These are phyloP conservation scores for Isoetes taiwanensis DNA, from an alignment of 75 land plant species.

Conservation along the genomic window DNA sequence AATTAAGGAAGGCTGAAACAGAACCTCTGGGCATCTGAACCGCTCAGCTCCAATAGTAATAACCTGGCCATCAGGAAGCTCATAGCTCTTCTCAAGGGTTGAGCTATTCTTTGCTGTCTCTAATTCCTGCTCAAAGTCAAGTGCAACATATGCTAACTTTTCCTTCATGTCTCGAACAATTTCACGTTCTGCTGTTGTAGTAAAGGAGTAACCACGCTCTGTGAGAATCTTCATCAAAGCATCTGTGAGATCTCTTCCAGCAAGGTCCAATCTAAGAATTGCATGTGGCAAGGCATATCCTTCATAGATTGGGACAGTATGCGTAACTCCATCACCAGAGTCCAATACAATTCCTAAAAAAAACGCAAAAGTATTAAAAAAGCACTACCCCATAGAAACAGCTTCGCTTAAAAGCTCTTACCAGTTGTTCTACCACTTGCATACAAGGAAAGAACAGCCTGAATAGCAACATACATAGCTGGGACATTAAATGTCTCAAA, in stretches of 20 bases:
- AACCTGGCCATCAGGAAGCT: constrained; percentile 54
- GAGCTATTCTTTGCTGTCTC: constrained; percentile 43
- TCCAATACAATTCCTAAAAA: constrained; percentile 30
- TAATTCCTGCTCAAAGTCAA: constrained; percentile 53
- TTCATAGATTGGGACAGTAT: constrained; percentile 43
- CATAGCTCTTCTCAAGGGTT: constrained; percentile 49
- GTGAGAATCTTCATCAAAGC: constrained; percentile 59
- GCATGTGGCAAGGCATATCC: constrained; percentile 55
- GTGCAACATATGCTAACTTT: constrained; percentile 53
- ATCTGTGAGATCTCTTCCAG: constrained; percentile 61
- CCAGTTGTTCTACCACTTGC: constrained; percentile 39
- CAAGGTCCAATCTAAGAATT: constrained; percentile 44
- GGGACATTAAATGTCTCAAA: constrained; percentile 53
- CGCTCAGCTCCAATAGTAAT: constrained; percentile 54
- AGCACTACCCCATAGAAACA: background rate
- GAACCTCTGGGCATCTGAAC: constrained; percentile 52
- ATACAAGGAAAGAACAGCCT: constrained; percentile 33
- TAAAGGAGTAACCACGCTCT: constrained; percentile 58
- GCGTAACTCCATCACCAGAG: constrained; percentile 42
- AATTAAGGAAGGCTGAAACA: constrained; percentile 55
- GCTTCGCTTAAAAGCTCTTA: constrained; percentile 3
- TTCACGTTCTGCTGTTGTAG: constrained; percentile 66
- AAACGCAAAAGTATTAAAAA: background rate
- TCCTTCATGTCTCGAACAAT: constrained; percentile 66
- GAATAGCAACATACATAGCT: constrained; percentile 39